These are phyloP conservation scores for Ramichloridium luteum DNA, from an alignment of 2,329 filamentous ascomycete genomes.

Conservation along the genomic window DNA sequence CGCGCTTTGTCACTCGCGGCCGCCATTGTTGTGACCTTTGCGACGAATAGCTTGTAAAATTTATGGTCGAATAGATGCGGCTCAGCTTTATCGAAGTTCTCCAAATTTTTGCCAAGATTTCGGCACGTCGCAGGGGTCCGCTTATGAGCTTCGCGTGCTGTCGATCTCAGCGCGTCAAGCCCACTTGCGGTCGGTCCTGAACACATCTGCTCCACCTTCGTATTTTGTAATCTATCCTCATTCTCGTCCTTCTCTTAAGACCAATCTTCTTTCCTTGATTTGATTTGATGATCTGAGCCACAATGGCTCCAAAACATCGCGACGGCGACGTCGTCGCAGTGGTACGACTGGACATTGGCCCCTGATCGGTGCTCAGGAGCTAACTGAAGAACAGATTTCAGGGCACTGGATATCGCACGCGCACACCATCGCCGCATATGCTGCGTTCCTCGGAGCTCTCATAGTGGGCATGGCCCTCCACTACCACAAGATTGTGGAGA, in stretches of 20 bases:
- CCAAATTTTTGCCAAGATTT: conserved; percentile 1
- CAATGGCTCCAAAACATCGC: conserved; percentile 49
- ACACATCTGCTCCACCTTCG: neutral
- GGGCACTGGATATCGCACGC: conserved; percentile 83
- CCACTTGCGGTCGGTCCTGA: too few species aligned
- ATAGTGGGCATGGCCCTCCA: conserved; percentile 67
- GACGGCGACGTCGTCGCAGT: conserved; percentile 51
- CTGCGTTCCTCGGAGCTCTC: conserved; percentile 77
- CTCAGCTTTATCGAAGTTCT: too few species aligned
- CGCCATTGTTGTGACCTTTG: conserved; percentile 60
- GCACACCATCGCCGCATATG: conserved; percentile 74
- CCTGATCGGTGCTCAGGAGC: too few species aligned
- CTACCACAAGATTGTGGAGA: conserved; percentile 94
- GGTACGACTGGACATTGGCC: conserved; percentile 29
- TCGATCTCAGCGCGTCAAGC: too few species aligned
- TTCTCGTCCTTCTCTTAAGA: neutral
- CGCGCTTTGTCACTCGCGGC: conserved; percentile 85
- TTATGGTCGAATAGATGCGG: too few species aligned
- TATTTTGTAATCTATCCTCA: neutral
- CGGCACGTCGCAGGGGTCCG: neutral
- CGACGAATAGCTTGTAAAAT: too few species aligned
- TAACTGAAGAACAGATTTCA: conserved; percentile 47
- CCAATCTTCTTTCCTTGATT: conserved; percentile 2
- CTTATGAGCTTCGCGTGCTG: too few species aligned
- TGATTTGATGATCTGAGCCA: conserved; percentile 7